Conservation (phyloP, 2,329 filamentous ascomycete genomes). For the Neocatenulostroma microsporum region DNA sequence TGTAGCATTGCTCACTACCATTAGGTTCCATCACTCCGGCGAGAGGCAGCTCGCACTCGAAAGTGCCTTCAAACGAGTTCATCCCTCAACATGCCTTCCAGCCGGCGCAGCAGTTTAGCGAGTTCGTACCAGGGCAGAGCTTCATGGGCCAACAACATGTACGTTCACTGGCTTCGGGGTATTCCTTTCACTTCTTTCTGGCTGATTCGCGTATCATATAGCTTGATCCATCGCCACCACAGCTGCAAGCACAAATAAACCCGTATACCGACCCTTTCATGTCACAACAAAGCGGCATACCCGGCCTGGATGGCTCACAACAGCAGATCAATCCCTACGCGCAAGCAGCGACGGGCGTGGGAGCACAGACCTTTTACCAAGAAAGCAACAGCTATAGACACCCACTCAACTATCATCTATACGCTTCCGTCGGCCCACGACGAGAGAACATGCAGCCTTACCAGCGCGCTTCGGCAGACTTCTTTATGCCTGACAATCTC, state of each 20-base stretch:
- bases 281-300: conserved; percentile 20
- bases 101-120: conserved; percentile 41
- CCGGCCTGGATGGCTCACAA: conserved; percentile 29
- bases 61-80: conserved; percentile 41
- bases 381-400: conserved; percentile 50
- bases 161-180: too few relatives aligned
- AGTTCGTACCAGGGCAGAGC: conserved; percentile 48
- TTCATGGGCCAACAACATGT: conserved; percentile 46
- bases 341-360: conserved; percentile 57
- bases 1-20: conserved; percentile 9
- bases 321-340: conserved; percentile 59
- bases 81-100: conserved; percentile 26
- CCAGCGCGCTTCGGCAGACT: conserved; percentile 79
- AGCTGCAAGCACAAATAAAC: conserved; percentile 24
- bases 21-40: conserved; percentile 37
- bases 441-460: conserved; percentile 74
- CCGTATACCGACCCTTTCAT: conserved; percentile 39
- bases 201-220: too few relatives aligned
- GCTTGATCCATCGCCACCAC: neutral
- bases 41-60: conserved; percentile 32
- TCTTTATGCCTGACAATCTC: conserved; percentile 81
- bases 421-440: conserved; percentile 78
- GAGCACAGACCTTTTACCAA: conserved; percentile 59
- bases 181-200: too few relatives aligned
- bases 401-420: conserved; percentile 80